These are phyloP conservation scores for Phytophthora constricta DNA, from an alignment of 352 stramenopile genomes.

Conservation along the genomic window DNA sequence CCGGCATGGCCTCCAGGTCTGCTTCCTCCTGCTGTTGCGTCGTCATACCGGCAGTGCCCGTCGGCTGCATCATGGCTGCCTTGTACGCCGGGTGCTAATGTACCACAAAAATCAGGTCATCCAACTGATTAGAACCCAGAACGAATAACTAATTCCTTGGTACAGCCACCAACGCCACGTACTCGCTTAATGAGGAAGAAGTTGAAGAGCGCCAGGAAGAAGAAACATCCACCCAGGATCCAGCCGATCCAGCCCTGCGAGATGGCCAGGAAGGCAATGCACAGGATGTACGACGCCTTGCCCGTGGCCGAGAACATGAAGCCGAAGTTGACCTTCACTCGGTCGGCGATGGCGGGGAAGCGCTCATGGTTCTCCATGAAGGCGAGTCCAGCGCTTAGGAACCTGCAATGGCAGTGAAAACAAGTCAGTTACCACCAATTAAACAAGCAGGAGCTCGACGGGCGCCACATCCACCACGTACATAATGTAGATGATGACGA, in stretches of 20 bases:
- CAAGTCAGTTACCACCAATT: background rate
- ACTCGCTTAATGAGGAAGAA: slow-evolving; percentile 89
- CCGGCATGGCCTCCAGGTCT: slow-evolving; percentile 77
- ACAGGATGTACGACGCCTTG: slow-evolving; percentile 85
- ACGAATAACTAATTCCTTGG: slow-evolving; percentile 16
- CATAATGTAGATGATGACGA: slow-evolving; percentile 88
- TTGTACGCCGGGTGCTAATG: slow-evolving; percentile 81
- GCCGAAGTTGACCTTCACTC: slow-evolving; percentile 88
- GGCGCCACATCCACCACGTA: slow-evolving; percentile 32
- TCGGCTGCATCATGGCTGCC: slow-evolving; percentile 70
- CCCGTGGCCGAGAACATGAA: slow-evolving; percentile 90
- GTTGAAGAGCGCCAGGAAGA: slow-evolving; percentile 83
- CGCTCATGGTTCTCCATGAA: slow-evolving; percentile 89
- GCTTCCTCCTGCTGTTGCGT: slow-evolving; percentile 60
- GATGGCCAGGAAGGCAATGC: slow-evolving; percentile 82
- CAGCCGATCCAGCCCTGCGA: slow-evolving; percentile 84
- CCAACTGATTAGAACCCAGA: slow-evolving; percentile 11
- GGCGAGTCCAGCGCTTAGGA: slow-evolving; percentile 63
- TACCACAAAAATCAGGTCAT: slow-evolving; percentile 3
- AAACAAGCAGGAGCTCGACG: no score
- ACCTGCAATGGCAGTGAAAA: slow-evolving; percentile 35
- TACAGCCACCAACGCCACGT: slow-evolving; percentile 27
- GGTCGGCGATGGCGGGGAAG: slow-evolving; percentile 78
- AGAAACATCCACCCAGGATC: slow-evolving; percentile 76
- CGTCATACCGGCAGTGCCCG: slow-evolving; percentile 23